Percentiles rank a stretch among this genome's conserved stretches.
Conservation (phyloP, 2,329 filamentous ascomycete species). For the Xylaria sp. region DNA sequence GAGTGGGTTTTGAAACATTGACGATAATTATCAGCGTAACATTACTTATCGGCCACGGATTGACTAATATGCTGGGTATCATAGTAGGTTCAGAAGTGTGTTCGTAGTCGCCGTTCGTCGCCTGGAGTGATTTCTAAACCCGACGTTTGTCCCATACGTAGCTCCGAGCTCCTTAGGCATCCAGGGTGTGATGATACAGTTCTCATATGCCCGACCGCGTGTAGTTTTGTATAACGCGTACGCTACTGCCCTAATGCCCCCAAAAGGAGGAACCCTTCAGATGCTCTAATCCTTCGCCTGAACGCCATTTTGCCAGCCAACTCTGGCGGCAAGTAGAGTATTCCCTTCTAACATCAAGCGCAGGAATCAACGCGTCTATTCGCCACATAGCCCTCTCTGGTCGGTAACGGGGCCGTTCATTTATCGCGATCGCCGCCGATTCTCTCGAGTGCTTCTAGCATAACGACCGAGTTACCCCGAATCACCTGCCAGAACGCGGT, state of each 20-base stretch:
- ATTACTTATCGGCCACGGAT: neutral
- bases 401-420: slow-evolving; percentile 27
- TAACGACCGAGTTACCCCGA: slow-evolving; percentile 96
- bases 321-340: slow-evolving; percentile 9
- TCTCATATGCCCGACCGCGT: slow-evolving; percentile 5
- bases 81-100: slow-evolving; percentile 4
- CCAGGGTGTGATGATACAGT: neutral
- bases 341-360: slow-evolving; percentile 5
- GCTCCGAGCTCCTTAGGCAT: slow-evolving; percentile 8
- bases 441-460: slow-evolving; percentile 84
- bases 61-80: slow-evolving; percentile 17
- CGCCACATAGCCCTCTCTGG: slow-evolving; percentile 15
- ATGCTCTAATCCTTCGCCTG: slow-evolving; percentile 24
- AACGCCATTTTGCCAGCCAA: slow-evolving; percentile 26
- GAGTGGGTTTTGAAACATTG: slow-evolving; percentile 1
- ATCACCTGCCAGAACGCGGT: slow-evolving; percentile 69
- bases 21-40: neutral
- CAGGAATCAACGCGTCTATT: slow-evolving; percentile 30
- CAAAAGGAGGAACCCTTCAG: neutral
- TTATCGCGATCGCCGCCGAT: slow-evolving; percentile 64
- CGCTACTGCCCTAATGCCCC: neutral
- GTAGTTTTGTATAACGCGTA: neutral
- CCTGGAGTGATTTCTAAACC: neutral
- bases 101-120: slow-evolving; percentile 7
- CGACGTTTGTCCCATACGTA: slow-evolving; percentile 11